These are phyloP conservation scores for Fusarium buxicola DNA, from an alignment of 2,329 filamentous ascomycete species.

Conservation along the genomic window DNA sequence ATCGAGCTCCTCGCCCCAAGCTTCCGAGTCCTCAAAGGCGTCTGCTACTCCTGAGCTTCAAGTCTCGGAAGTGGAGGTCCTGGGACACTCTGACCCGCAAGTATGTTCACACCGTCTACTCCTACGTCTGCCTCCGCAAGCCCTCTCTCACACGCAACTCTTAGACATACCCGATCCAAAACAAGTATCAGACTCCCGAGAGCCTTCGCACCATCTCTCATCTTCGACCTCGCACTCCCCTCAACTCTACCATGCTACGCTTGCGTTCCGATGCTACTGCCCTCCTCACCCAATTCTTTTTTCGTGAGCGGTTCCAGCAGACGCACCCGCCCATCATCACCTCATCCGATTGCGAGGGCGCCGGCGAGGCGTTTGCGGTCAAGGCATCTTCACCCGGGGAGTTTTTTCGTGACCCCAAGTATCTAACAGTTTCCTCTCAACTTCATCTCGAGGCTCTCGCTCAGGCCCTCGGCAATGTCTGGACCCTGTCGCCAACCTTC, in stretches of 20 bases:
- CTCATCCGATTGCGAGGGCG: slow-evolving; percentile 96
- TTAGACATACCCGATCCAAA: slow-evolving; percentile 92
- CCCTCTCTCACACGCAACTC: slow-evolving; percentile 16
- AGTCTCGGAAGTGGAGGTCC: slow-evolving; percentile 73
- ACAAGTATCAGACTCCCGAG: slow-evolving; percentile 93
- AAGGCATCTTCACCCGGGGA: slow-evolving; percentile 55
- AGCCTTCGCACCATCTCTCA: slow-evolving; percentile 91
- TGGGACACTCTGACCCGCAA: slow-evolving; percentile 83
- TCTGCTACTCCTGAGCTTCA: slow-evolving; percentile 73
- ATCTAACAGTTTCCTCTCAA: slow-evolving; percentile 94
- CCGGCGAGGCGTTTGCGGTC: slow-evolving; percentile 90
- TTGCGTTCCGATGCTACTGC: slow-evolving; percentile 85
- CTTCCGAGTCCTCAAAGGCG: slow-evolving; percentile 6
- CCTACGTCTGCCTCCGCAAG: neutral
- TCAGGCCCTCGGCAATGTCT: slow-evolving; percentile 89
- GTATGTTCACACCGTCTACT: slow-evolving; percentile 61
- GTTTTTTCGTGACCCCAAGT: slow-evolving; percentile 91
- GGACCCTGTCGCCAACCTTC: slow-evolving; percentile 94
- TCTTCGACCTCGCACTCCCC: slow-evolving; percentile 82
- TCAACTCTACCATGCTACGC: slow-evolving; percentile 83
- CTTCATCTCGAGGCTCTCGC: slow-evolving; percentile 93
- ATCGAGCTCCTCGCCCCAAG: slow-evolving; percentile 7
- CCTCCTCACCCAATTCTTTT: slow-evolving; percentile 81
- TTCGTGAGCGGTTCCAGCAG: slow-evolving; percentile 76
- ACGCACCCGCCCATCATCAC: slow-evolving; percentile 95